Evolutionary conservation across 2,329 filamentous ascomycete species (phyloP).

Genomic region (Aspergillus japonicus): DNA sequence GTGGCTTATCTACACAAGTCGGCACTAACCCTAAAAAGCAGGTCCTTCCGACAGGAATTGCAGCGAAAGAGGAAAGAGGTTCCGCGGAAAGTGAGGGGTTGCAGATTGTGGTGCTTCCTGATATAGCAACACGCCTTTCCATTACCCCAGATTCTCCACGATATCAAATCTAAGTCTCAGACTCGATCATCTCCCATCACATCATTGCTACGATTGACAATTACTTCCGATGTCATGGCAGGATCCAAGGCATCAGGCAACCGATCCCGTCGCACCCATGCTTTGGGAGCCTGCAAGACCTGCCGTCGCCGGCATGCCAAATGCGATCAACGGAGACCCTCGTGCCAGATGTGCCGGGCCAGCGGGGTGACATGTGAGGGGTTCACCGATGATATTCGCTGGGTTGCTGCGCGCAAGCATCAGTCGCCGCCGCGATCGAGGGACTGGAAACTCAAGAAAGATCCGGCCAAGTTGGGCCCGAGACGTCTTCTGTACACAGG

Average conservation of each 20-base stretch:
- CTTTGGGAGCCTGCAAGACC: constrained; percentile 35
- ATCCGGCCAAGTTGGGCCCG: constrained; percentile 20
- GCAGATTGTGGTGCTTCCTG: not conserved
- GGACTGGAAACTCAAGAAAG: constrained; percentile 7
- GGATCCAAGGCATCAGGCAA: constrained; percentile 3
- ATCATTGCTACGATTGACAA: not conserved
- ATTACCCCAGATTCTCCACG: not conserved
- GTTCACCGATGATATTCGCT: constrained; percentile 30
- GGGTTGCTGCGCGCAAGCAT: constrained; percentile 22
- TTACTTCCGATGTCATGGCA: not conserved
- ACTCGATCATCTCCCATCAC: not conserved
- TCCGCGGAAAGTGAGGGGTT: not conserved
- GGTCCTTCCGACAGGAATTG: not conserved
- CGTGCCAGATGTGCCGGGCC: constrained; percentile 31
- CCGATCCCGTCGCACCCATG: constrained; percentile 29
- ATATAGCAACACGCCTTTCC: not conserved
- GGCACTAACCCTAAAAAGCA: not conserved
- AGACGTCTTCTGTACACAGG: constrained; percentile 35
- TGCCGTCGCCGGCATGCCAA: constrained; percentile 38
- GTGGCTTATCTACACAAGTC: no score
- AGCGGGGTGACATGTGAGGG: constrained; percentile 32
- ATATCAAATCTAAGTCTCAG: no score
- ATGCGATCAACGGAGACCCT: constrained; percentile 37
- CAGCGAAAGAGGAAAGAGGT: not conserved
- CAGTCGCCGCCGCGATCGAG: not conserved